Evolutionary conservation across 176 grass and related monocot species (phyloP).

Genomic region (Rhynchospora breviuscula): DNA sequence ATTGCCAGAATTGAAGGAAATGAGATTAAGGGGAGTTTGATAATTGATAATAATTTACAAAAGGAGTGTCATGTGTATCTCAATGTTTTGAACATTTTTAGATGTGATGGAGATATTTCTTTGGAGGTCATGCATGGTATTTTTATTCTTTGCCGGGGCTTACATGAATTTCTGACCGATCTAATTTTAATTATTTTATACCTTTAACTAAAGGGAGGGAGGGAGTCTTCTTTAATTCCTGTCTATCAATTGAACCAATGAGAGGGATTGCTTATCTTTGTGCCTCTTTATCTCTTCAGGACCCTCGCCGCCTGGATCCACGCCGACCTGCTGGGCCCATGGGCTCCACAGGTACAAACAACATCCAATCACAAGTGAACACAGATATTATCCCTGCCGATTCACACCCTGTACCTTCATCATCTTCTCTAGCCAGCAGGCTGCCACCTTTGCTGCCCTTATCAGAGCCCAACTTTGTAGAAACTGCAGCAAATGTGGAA

Average conservation of each 20-base stretch:
- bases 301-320: constrained; percentile 96
- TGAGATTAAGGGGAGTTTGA: constrained; percentile 15
- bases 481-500: constrained; percentile 7
- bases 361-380: constrained; percentile 14
- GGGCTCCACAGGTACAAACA: constrained; percentile 11
- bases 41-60: constrained; percentile 22
- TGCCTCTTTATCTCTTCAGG: constrained; percentile 48
- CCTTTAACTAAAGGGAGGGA: neutral
- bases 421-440: constrained; percentile 14
- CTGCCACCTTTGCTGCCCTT: neutral
- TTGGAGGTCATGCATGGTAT: neutral
- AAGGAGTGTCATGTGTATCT: constrained; percentile 4
- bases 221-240: neutral
- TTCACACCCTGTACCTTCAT: neutral
- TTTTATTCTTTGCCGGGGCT: neutral
- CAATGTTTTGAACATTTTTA: neutral
- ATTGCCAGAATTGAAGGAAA: neutral
- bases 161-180: neutral
- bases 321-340: constrained; percentile 48
- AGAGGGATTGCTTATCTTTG: constrained; percentile 16
- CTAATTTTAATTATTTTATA: neutral
- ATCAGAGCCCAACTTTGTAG: constrained; percentile 7
- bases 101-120: neutral
- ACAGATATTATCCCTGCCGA: neutral
- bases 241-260: neutral